phyloP scores from a whole-genome alignment of 352 stramenopile species.

The Globisporangium nodosum region DNA sequence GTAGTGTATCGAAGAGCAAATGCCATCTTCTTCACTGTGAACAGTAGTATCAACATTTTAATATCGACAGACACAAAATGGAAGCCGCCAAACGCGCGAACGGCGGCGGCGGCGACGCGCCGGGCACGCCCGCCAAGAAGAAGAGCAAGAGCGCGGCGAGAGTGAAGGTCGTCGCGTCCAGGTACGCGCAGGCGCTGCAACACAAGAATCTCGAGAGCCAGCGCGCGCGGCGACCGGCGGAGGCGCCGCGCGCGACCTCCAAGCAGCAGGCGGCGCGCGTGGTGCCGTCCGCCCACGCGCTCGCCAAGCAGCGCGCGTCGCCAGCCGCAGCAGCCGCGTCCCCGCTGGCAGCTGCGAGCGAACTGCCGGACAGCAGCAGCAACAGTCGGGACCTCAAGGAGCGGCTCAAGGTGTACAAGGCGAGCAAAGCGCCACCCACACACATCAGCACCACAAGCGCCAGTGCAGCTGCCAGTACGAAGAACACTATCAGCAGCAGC shows the following conservation, averaged over 20 bases:
- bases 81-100: constrained; percentile 1
- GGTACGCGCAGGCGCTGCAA: constrained; percentile 50
- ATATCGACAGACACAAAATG: no score
- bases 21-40: no score
- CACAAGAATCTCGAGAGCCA: constrained; percentile 29
- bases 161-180: constrained; percentile 52
- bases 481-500: not conserved
- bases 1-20: no score
- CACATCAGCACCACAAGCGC: not conserved
- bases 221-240: not conserved
- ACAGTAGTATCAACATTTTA: no score
- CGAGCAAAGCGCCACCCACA: constrained; percentile 19
- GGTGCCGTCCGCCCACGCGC: constrained; percentile 5
- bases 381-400: constrained; percentile 27
- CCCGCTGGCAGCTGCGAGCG: not conserved
- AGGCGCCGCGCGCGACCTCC: not conserved
- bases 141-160: constrained; percentile 9
- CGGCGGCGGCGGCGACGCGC: not conserved
- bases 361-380: constrained; percentile 1
- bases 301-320: not conserved
- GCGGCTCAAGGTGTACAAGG: constrained; percentile 35
- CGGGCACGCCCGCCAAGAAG: constrained; percentile 6
- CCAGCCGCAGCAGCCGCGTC: not conserved
- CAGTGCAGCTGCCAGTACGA: not conserved
- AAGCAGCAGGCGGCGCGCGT: not conserved